Evolutionary conservation across 2,329 filamentous ascomycete species (phyloP).

Genomic region (Colletotrichum sp.): DNA sequence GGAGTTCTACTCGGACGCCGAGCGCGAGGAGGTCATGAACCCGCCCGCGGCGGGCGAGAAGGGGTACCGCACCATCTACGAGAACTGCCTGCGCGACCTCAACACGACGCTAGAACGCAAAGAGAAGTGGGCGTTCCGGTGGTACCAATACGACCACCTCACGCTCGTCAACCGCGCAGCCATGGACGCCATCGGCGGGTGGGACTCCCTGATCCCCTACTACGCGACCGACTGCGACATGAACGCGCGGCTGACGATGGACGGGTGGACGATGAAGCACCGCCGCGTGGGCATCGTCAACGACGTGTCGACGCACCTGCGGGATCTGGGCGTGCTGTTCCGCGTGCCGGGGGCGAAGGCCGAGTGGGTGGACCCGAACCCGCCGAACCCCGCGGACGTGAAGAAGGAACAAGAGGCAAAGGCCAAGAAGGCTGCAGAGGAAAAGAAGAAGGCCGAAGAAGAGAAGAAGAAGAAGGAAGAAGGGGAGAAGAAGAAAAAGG

Average conservation of each 20-base stretch:
- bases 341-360: conserved; percentile 41
- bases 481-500: not conserved
- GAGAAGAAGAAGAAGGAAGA: not conserved
- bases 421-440: not conserved
- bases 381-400: conserved; percentile 18
- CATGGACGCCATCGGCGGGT: conserved; percentile 55
- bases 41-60: conserved; percentile 32
- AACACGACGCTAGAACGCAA: conserved; percentile 32
- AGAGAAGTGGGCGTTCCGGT: conserved; percentile 54
- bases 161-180: conserved; percentile 60
- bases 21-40: conserved; percentile 5
- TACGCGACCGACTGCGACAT: conserved; percentile 64
- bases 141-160: conserved; percentile 64
- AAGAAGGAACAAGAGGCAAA: not conserved
- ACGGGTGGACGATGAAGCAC: conserved; percentile 44
- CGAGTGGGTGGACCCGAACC: conserved; percentile 42
- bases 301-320: conserved; percentile 48
- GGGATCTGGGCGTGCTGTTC: conserved; percentile 51
- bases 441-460: not conserved
- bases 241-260: conserved; percentile 53
- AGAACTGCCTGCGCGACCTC: conserved; percentile 40
- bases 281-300: conserved; percentile 45
- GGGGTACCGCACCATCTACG: conserved; percentile 47
- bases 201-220: conserved; percentile 63
- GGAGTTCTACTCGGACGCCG: conserved; percentile 22